Evolutionary conservation across 176 grass and related monocot genomes (phyloP).

Genomic region (Musa beccarii): DNA sequence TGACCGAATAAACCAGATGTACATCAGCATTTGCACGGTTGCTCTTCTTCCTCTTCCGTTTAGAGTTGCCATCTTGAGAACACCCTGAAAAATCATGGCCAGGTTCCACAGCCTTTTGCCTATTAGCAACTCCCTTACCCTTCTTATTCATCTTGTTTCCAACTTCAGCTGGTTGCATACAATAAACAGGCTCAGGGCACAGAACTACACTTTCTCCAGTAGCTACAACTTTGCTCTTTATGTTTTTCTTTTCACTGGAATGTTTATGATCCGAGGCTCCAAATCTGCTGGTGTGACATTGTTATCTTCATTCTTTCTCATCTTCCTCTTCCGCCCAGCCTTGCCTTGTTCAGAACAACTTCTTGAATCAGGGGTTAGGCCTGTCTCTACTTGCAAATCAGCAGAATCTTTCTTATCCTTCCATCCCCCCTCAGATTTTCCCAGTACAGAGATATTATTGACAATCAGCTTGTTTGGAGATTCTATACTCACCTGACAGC

Average conservation of each 20-base stretch:
- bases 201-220: neutral
- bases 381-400: neutral
- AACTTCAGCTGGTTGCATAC: neutral
- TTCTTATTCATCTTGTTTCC: neutral
- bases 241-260: neutral
- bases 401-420: neutral
- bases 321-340: neutral
- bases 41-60: neutral
- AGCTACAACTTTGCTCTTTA: neutral
- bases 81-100: neutral
- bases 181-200: neutral
- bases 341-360: slow-evolving; percentile 4
- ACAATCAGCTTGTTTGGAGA: neutral
- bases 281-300: neutral
- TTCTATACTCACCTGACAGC: neutral
- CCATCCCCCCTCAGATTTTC: neutral
- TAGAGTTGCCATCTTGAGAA: slow-evolving; percentile 9
- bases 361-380: neutral
- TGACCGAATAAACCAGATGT: neutral
- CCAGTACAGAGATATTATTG: neutral
- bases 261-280: neutral
- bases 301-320: neutral
- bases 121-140: neutral
- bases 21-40: neutral
- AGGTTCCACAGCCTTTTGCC: neutral